A percentile compares a stretch with the other conserved stretches of the same genome.
These are phyloP conservation scores for Xerocomellus intermedius DNA, from an alignment of 768 basidiomycete species.

Conservation along the genomic window DNA sequence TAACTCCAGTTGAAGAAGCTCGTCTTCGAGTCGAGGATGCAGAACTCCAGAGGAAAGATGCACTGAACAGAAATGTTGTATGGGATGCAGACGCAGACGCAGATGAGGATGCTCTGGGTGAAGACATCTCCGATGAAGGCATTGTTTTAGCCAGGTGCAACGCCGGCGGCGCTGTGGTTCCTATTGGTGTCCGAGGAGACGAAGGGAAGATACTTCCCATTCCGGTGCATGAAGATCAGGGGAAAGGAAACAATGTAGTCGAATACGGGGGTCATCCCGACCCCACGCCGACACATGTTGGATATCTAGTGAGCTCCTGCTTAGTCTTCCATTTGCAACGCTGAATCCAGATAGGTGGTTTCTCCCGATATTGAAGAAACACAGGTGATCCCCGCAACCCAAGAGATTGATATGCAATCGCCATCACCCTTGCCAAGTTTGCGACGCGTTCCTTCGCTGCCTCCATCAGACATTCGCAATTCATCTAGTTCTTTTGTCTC, in stretches of 20 bases:
- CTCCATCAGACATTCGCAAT: slow-evolving; percentile 28
- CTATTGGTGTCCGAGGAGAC: slow-evolving; percentile 58
- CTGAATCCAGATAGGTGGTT: slow-evolving; percentile 14
- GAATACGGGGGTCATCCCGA: slow-evolving; percentile 53
- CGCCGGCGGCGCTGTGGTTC: slow-evolving; percentile 29
- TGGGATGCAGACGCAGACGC: slow-evolving; percentile 63
- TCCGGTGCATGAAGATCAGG: slow-evolving; percentile 24
- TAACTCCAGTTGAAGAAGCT: slow-evolving; percentile 61
- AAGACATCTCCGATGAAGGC: slow-evolving; percentile 37
- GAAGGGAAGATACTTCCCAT: slow-evolving; percentile 53
- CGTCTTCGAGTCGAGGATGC: slow-evolving; percentile 50
- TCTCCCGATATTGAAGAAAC: slow-evolving; percentile 47
- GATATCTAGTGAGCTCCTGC: slow-evolving; percentile 49
- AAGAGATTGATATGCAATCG: slow-evolving; percentile 27
- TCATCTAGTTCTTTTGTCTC: slow-evolving; percentile 19
- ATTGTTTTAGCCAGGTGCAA: slow-evolving; percentile 26
- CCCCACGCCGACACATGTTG: slow-evolving; percentile 50
- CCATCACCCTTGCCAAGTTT: slow-evolving; percentile 20
- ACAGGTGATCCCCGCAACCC: slow-evolving; percentile 42
- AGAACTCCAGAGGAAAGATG: slow-evolving; percentile 62
- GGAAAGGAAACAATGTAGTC: slow-evolving; percentile 3
- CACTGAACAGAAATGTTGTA: slow-evolving; percentile 56
- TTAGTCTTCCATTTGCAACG: neutral
- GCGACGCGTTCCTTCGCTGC: slow-evolving; percentile 19
- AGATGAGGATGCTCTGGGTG: slow-evolving; percentile 59